Conservation (phyloP, 768 basidiomycete genomes). For the Chalciporus piperatus region DNA sequence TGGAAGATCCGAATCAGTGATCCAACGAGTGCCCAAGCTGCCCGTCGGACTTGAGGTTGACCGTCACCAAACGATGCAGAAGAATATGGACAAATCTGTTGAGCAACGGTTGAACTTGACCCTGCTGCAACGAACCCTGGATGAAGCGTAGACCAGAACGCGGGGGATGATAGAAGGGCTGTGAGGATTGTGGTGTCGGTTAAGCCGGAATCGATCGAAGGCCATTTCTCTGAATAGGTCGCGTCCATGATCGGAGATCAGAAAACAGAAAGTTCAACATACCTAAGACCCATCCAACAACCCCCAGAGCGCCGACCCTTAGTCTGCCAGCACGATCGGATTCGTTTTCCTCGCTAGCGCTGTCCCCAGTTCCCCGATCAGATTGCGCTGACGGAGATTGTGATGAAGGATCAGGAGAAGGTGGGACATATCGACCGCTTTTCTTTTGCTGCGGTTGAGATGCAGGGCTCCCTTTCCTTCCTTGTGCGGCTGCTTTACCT, state of each 20-base stretch:
- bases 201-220: constrained; percentile 1
- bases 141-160: constrained; percentile 59
- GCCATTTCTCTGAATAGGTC: constrained; percentile 16
- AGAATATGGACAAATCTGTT: constrained; percentile 24
- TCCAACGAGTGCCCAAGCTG: constrained; percentile 62
- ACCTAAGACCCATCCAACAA: constrained; percentile 63
- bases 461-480: constrained; percentile 17
- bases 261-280: constrained; percentile 22
- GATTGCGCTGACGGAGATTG: constrained; percentile 18
- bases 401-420: constrained; percentile 33
- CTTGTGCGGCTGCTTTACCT: constrained; percentile 10
- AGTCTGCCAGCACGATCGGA: constrained; percentile 68
- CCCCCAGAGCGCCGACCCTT: constrained; percentile 66
- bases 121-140: constrained; percentile 43
- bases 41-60: constrained; percentile 72
- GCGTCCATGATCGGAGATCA: constrained; percentile 1
- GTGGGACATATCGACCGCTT: constrained; percentile 31
- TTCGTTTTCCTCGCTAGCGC: constrained; percentile 59
- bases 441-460: constrained; percentile 30
- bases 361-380: constrained; percentile 24
- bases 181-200: constrained; percentile 2
- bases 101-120: constrained; percentile 28
- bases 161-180: constrained; percentile 31
- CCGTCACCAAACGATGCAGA: constrained; percentile 45
- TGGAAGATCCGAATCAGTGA: constrained; percentile 42